Conservation (phyloP, 805 yeast species). For the Saccharomycopsis fermentans region DNA sequence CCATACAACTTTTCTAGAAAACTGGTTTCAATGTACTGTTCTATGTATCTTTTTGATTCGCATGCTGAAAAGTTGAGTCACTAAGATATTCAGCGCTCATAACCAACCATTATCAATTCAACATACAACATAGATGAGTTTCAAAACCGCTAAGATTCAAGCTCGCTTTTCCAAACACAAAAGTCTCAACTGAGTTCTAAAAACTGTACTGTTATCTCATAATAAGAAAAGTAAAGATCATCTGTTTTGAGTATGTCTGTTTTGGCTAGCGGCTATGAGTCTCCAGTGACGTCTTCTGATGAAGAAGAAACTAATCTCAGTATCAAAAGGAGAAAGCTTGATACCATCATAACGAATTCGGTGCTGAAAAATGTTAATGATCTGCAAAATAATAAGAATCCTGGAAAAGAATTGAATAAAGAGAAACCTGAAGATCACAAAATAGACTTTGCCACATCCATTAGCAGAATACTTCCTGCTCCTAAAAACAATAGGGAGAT, state of each 20-base stretch:
- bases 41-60: neutral
- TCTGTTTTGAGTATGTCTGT: neutral
- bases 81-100: neutral
- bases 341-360: neutral
- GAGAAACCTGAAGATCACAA: neutral
- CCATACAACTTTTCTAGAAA: too few species aligned
- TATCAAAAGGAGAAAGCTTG: neutral
- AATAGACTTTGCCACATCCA: neutral
- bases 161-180: too few species aligned
- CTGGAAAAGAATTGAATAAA: neutral
- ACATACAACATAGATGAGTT: neutral
- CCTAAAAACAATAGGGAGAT: neutral
- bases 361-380: neutral
- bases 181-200: too few species aligned
- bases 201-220: too few species aligned
- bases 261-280: neutral
- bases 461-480: neutral
- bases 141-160: too few species aligned
- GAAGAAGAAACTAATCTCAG: neutral
- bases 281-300: neutral
- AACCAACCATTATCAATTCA: too few species aligned
- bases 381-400: neutral
- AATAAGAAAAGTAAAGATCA: neutral
- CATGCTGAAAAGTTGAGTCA: neutral
- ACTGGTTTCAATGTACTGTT: too few species aligned